Conservation (phyloP, 345 rosid species). For the Eucalyptus brandiana region DNA sequence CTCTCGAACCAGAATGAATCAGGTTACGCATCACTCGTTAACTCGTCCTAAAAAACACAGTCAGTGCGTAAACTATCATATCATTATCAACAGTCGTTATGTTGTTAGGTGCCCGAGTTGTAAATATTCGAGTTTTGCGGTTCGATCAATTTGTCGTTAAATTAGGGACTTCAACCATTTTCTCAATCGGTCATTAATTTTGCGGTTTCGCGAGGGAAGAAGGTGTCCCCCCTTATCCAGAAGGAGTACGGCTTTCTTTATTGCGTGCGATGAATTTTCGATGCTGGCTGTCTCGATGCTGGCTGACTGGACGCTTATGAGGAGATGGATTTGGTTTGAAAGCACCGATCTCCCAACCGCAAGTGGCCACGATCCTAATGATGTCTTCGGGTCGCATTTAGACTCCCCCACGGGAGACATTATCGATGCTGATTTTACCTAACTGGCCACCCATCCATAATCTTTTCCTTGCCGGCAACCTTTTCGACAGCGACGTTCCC, state of each 20-base stretch:
- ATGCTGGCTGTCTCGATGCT: not conserved
- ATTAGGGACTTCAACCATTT: not conserved
- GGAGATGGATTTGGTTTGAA: not conserved
- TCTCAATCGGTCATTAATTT: not conserved
- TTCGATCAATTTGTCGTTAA: accelerated
- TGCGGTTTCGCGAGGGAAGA: not conserved
- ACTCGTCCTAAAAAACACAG: not conserved
- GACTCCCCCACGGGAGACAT: not conserved
- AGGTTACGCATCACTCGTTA: not conserved
- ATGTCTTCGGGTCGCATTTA: not conserved
- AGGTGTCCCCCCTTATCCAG: not conserved
- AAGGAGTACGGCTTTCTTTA: not conserved
- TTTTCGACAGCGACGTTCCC: not conserved
- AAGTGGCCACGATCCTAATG: not conserved
- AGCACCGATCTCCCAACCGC: not conserved
- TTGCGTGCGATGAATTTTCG: not conserved
- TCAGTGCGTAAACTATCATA: accelerated
- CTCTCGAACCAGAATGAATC: not conserved
- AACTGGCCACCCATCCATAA: not conserved
- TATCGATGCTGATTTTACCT: not conserved
- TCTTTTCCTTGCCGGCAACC: not conserved
- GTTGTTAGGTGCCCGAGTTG: not conserved
- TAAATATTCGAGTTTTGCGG: not conserved
- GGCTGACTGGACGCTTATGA: not conserved
- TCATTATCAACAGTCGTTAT: accelerated